Percentiles rank a stretch among this genome's conserved stretches.
Conservation (phyloP, 108 stramenopile genomes). For the Skeletonema marinoi region DNA sequence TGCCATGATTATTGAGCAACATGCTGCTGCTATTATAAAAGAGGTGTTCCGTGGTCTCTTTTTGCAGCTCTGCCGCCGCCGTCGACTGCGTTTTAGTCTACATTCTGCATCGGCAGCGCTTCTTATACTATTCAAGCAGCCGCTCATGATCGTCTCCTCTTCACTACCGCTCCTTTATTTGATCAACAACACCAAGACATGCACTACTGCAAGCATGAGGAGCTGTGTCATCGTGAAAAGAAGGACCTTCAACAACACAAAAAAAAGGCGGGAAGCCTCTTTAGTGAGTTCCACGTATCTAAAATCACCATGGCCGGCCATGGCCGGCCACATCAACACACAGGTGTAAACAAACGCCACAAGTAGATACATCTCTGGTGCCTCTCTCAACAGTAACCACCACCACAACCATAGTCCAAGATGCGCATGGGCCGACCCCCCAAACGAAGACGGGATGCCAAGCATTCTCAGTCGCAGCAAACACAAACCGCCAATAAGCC, state of each 20-base stretch:
- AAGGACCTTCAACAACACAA: too few relatives aligned
- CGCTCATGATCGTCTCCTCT: not conserved
- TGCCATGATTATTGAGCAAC: not conserved
- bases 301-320: too few relatives aligned
- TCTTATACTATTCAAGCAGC: not conserved
- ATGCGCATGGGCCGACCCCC: conserved; percentile 51
- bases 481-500: conserved; percentile 15
- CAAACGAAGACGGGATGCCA: conserved; percentile 6
- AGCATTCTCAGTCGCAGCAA: not conserved
- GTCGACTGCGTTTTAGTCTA: not conserved
- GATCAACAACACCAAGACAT: too few relatives aligned
- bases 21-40: not conserved
- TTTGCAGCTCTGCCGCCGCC: not conserved
- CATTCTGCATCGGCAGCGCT: not conserved
- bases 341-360: too few relatives aligned
- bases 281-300: too few relatives aligned
- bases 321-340: too few relatives aligned
- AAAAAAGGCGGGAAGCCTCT: too few relatives aligned
- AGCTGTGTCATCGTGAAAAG: too few relatives aligned
- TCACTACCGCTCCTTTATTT: too few relatives aligned
- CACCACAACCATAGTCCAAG: conserved; percentile 1
- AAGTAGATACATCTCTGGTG: not conserved
- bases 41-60: not conserved
- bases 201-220: too few relatives aligned
- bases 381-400: not conserved